Base-by-base conservation (phyloP, 768 basidiomycete species). In the Phlebiopsis gigantea region DNA sequence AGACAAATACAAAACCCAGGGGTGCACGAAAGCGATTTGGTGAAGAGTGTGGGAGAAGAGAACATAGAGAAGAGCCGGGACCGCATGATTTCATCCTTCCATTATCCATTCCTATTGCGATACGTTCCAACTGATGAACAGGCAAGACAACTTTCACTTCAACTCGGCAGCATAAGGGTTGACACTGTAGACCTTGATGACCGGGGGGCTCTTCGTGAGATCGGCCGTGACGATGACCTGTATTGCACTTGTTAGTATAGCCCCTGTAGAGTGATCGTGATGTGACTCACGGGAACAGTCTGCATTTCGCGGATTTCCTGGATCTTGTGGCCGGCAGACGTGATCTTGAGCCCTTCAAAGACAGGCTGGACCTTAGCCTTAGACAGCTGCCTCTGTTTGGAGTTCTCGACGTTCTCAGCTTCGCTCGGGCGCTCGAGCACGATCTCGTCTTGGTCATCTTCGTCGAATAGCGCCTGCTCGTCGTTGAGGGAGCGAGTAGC, bases 131-230 rank as follows among this genome's bases (percentile, higher is more conserved):
- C 39, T 22, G 50, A 21, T 19, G 47, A 48, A 31, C 30, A 24
- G n/a, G 6, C 22, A 19, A 19, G 50, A 7, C 30, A 34, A 6
- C 8, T 3, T 51, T 51, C n/a, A 51, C 50, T 51, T 51, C 57
- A 77, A 77, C 71, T 80, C 81, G 61, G 75, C 72, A 42, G 90
- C 86, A 70, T 90, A 95, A 7, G 93, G 93, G 68, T 94, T 94
- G 66, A 93, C 90, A 65, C 92, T 93, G 78, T 94, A 94, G 56
- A 98, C 93, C 72, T 97, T 95, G 79, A 98, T 89, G 66, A 98
- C 91, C 4, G 94, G 94, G 41, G 94, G 94, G 63, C 90, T 93
- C 82, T 96, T 97, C 60, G 92, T 93, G 63, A 96, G 73, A 70
- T 98, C 94, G 29, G 93, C 93, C 42, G 93, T 95, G 63, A 97